Evolutionary conservation across 768 basidiomycete genomes (phyloP), one percentile per base, ranked within the genome.

Genomic region (Infundibulicybe gibba): DNA sequence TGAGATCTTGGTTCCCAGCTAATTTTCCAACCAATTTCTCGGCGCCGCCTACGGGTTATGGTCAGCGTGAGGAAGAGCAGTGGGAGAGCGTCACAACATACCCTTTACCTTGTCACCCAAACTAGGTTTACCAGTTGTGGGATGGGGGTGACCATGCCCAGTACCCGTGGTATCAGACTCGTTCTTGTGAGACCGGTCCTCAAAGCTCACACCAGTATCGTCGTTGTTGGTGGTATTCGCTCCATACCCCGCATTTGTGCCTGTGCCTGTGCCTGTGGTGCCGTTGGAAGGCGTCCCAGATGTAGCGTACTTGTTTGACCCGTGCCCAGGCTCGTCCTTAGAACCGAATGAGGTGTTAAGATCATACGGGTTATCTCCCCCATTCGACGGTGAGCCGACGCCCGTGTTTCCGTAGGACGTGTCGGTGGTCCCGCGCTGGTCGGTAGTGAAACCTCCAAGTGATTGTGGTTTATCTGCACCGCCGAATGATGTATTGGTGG

Each of bases 51-150:
- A 15, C 14, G 12, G 2, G 3, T 2, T 9, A 3, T 3, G 6
- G 19, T 5, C 8, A 15, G 40, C 17, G n/a, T 13, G 20, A 21
- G n/a, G 8, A 2, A 3, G 25, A 17, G 47, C 34, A 2, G 14
- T 8, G 1, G 33, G n/a, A n/a, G 12, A 39, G 6, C 13, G 13
- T 5, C 10, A 8, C 10, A n/a, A 21, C 40, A 48, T 2, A 9
- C 59, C 59, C 32, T 51, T 50, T 33, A 64, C 52, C 25, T 59
- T 62, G 11, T 62, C 62, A 2, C 56, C 54, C 43, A 56, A 49
- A 9, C 19, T 15, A 17, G 43, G 37, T 20, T 16, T 20, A n/a
- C 40, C 11, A 32, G 14, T 13, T 14, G 8, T 41, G 39, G 25
- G 32, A 30, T 21, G 13, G 34, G 14, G 6, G n/a, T n/a, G n/a